Conservation (phyloP, 2,329 filamentous ascomycete genomes). For the Lasiodiplodia sp. region DNA sequence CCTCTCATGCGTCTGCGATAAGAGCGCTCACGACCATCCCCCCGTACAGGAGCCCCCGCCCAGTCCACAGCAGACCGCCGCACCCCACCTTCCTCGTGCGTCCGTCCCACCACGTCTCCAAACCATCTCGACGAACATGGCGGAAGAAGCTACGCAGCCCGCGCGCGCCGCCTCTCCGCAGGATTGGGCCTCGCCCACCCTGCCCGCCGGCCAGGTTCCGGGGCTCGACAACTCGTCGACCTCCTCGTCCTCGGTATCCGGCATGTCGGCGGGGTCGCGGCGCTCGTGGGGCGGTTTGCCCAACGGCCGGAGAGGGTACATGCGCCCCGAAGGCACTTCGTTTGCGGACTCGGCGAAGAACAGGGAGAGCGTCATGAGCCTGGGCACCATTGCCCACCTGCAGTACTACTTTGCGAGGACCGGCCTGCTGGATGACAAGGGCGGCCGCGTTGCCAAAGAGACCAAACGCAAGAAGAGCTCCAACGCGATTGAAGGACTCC, state of each 20-base stretch:
- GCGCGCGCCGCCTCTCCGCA: constrained; percentile 62
- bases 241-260: constrained; percentile 63
- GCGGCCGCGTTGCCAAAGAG: constrained; percentile 80
- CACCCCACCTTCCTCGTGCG: constrained; percentile 13
- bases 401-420: constrained; percentile 99
- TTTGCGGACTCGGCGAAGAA: constrained; percentile 91
- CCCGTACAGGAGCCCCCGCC: neutral
- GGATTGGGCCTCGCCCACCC: constrained; percentile 68
- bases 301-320: constrained; percentile 76
- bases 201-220: constrained; percentile 66
- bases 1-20: neutral
- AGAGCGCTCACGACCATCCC: neutral
- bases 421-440: constrained; percentile 90
- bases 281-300: constrained; percentile 54
- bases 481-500: constrained; percentile 32
- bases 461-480: constrained; percentile 59
- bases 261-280: constrained; percentile 66
- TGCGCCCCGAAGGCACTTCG: constrained; percentile 83
- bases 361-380: constrained; percentile 91
- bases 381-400: constrained; percentile 95
- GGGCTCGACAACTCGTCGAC: constrained; percentile 69
- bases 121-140: constrained; percentile 18
- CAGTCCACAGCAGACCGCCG: neutral
- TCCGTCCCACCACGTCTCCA: constrained; percentile 20
- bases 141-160: constrained; percentile 17